Evolutionary conservation across 2,329 filamentous ascomycete species (phyloP).

Genomic region (Apiospora aurea): DNA sequence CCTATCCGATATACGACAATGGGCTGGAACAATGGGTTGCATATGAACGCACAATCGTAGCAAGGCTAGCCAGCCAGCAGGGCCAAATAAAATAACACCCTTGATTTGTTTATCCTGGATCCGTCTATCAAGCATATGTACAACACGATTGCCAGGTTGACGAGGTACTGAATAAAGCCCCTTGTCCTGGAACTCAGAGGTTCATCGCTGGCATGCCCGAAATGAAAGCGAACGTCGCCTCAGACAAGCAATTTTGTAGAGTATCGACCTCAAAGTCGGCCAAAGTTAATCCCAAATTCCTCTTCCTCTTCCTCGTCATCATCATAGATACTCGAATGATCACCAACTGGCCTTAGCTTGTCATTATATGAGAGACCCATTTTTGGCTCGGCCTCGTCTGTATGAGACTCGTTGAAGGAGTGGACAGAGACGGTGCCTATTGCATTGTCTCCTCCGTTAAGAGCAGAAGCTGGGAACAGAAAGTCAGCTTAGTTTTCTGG

Average conservation of each 20-base stretch:
- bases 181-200: neutral
- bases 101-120: slow-evolving; percentile 6
- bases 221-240: neutral
- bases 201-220: neutral
- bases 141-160: neutral
- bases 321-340: slow-evolving; percentile 23
- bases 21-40: slow-evolving; percentile 18
- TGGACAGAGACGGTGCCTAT: slow-evolving; percentile 81
- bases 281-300: neutral
- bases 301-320: slow-evolving; percentile 30
- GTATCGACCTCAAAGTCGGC: neutral
- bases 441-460: slow-evolving; percentile 79
- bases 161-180: neutral
- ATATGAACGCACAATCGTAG: slow-evolving; percentile 8
- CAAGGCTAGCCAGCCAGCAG: slow-evolving; percentile 19
- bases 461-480: slow-evolving; percentile 70
- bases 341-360: slow-evolving; percentile 53
- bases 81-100: slow-evolving; percentile 1
- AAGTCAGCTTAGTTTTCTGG: slow-evolving; percentile 20
- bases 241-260: neutral
- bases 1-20: slow-evolving; percentile 11
- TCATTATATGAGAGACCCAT: slow-evolving; percentile 69
- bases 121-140: slow-evolving; percentile 1
- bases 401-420: slow-evolving; percentile 73
- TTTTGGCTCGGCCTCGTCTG: slow-evolving; percentile 67